Conservation (phyloP, 768 basidiomycete species). For the Trametes maxima region DNA sequence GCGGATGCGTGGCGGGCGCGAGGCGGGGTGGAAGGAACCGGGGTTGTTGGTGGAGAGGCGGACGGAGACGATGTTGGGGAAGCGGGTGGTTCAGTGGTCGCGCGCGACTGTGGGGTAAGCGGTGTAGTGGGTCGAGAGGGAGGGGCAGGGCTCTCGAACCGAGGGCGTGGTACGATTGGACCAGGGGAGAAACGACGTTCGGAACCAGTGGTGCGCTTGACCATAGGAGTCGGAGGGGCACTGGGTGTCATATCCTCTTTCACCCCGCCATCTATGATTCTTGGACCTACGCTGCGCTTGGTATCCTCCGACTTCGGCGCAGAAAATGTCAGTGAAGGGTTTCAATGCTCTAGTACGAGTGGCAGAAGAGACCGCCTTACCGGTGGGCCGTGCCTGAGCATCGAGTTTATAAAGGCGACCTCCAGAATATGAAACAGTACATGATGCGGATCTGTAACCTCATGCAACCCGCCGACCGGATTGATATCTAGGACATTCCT, state of each 20-base stretch:
- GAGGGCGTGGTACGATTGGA: not conserved
- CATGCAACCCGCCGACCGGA: conserved; percentile 24
- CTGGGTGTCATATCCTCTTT: not conserved
- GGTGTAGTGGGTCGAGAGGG: not conserved
- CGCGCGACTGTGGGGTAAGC: not conserved
- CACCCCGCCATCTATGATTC: not conserved
- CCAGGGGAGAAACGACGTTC: no score
- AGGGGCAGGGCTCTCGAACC: not conserved
- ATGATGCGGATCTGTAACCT: conserved; percentile 49
- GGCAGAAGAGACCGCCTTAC: not conserved
- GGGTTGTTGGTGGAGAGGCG: no score
- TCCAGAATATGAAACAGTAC: conserved; percentile 50
- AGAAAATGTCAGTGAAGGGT: not conserved
- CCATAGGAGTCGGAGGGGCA: not conserved
- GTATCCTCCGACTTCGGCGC: not conserved
- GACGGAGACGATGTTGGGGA: no score
- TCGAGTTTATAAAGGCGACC: conserved; percentile 41
- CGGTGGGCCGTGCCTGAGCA: conserved; percentile 34
- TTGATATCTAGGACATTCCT: conserved; percentile 10
- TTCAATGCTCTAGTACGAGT: not conserved
- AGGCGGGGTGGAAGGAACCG: no score
- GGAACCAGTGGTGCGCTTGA: not conserved
- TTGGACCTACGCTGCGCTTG: not conserved
- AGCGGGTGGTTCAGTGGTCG: no score
- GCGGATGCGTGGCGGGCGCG: no score